Evolutionary conservation across 1,139 yeast species (phyloP).

Genomic region (Geotrichum australiense): DNA sequence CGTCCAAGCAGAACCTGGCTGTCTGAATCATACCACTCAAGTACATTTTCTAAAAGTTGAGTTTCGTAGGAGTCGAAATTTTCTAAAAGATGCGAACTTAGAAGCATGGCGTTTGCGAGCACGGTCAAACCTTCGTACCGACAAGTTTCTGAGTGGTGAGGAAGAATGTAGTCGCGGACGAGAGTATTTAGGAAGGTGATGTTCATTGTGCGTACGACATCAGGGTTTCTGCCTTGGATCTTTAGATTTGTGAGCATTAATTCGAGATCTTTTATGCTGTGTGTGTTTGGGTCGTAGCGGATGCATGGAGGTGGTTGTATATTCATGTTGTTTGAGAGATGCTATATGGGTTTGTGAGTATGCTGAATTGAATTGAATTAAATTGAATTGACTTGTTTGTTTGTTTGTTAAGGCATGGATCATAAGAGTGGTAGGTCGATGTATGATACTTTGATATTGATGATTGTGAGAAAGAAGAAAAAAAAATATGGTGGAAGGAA

Average conservation of each 20-base stretch:
- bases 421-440: too few relatives aligned
- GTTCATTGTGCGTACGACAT: conserved; percentile 3
- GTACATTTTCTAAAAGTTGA: conserved; percentile 12
- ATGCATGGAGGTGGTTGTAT: too few relatives aligned
- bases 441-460: too few relatives aligned
- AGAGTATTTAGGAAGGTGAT: conserved; percentile 1
- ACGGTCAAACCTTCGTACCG: conserved; percentile 23
- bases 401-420: too few relatives aligned
- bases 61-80: conserved; percentile 17
- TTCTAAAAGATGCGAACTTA: conserved; percentile 19
- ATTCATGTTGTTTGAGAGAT: too few relatives aligned
- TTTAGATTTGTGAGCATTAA: conserved; percentile 5
- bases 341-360: too few relatives aligned
- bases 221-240: conserved; percentile 9
- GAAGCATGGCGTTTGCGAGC: conserved; percentile 23
- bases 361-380: too few relatives aligned
- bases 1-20: conserved; percentile 19
- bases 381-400: too few relatives aligned
- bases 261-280: conserved; percentile 6
- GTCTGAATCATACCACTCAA: conserved; percentile 17
- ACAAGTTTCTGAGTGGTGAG: conserved; percentile 9
- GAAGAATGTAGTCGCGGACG: conserved; percentile 6
- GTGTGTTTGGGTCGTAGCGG: background rate
- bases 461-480: background rate
- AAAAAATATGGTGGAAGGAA: background rate